These are phyloP conservation scores for Ehretia macrophylla DNA, from an alignment of 257 asterid species.

Conservation along the genomic window DNA sequence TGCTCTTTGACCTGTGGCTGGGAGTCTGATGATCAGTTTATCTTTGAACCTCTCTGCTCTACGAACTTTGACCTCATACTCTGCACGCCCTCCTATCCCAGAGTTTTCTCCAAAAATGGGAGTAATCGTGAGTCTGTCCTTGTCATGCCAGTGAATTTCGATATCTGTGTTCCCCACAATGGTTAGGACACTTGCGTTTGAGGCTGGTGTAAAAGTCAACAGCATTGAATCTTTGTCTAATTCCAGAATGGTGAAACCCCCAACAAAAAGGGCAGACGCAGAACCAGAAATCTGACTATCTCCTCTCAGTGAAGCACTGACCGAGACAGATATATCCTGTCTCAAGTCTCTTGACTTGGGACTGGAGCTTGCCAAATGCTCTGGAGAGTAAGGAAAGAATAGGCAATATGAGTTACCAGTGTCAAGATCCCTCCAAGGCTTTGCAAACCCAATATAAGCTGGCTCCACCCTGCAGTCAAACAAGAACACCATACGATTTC, in stretches of 20 bases:
- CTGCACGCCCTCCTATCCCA: conserved; percentile 26
- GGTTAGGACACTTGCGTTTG: conserved; percentile 44
- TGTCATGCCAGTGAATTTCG: conserved; percentile 54
- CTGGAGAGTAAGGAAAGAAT: conserved; percentile 78
- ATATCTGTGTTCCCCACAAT: conserved; percentile 65
- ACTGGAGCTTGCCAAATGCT: conserved; percentile 40
- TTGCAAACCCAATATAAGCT: conserved; percentile 51
- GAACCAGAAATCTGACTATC: conserved; percentile 51
- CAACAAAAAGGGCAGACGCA: conserved; percentile 71
- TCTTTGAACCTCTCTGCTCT: conserved; percentile 44
- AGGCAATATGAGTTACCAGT: conserved; percentile 51
- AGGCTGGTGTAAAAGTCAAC: conserved; percentile 49
- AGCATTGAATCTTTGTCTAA: conserved; percentile 40
- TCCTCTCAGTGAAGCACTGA: conserved; percentile 57
- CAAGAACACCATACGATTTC: conserved; percentile 13
- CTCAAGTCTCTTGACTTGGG: conserved; percentile 28
- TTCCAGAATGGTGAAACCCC: conserved; percentile 63
- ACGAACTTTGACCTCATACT: conserved; percentile 48
- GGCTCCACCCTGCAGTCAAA: conserved; percentile 70
- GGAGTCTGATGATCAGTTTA: conserved; percentile 56
- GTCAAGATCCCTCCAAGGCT: conserved; percentile 65
- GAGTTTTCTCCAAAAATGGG: conserved; percentile 31
- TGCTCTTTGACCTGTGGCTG: conserved; percentile 67
- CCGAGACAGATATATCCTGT: conserved; percentile 39
- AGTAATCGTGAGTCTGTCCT: conserved; percentile 36